Percentiles rank a stretch among this genome's conserved stretches.
Evolutionary conservation across 805 yeast genomes (phyloP).

Genomic region (Helenozyma baotianmanensis): DNA sequence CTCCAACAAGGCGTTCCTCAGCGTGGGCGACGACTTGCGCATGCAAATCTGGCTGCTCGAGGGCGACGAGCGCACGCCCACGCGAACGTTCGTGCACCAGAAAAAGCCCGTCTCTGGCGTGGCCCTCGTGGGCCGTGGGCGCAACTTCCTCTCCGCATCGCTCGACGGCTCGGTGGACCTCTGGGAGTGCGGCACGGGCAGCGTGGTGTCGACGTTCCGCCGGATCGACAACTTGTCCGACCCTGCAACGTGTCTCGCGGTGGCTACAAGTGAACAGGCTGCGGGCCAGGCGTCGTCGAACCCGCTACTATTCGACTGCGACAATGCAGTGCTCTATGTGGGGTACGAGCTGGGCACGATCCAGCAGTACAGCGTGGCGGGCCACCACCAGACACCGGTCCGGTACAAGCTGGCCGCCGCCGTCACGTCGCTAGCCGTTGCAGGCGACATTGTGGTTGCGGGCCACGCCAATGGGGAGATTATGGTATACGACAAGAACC

Average conservation of each 20-base stretch:
- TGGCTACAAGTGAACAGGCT: constrained; percentile 13
- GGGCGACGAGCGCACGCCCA: constrained; percentile 14
- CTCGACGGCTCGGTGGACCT: constrained; percentile 52
- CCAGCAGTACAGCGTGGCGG: constrained; percentile 19
- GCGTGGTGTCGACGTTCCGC: constrained; percentile 31
- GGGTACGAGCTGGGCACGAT: constrained; percentile 39
- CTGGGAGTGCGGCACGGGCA: constrained; percentile 69
- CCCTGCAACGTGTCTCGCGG: constrained; percentile 15
- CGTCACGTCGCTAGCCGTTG: constrained; percentile 13
- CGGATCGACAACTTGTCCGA: constrained; percentile 19
- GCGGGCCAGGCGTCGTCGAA: constrained; percentile 1
- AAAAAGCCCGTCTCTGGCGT: constrained; percentile 44
- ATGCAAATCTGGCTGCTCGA: constrained; percentile 55
- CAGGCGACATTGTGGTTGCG: constrained; percentile 12
- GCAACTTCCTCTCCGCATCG: constrained; percentile 58
- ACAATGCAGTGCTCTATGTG: constrained; percentile 38
- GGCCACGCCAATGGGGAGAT: constrained; percentile 12
- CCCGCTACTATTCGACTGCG: constrained; percentile 43
- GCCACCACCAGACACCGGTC: constrained; percentile 13
- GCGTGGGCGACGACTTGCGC: constrained; percentile 55
- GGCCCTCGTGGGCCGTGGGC: constrained; percentile 56
- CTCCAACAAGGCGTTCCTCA: constrained; percentile 55
- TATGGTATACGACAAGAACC: constrained; percentile 4
- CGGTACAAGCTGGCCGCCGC: constrained; percentile 3
- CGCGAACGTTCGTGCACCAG: constrained; percentile 49